phyloP scores from a whole-genome alignment of 805 yeast species.

The Metschnikowia peoriensis region DNA sequence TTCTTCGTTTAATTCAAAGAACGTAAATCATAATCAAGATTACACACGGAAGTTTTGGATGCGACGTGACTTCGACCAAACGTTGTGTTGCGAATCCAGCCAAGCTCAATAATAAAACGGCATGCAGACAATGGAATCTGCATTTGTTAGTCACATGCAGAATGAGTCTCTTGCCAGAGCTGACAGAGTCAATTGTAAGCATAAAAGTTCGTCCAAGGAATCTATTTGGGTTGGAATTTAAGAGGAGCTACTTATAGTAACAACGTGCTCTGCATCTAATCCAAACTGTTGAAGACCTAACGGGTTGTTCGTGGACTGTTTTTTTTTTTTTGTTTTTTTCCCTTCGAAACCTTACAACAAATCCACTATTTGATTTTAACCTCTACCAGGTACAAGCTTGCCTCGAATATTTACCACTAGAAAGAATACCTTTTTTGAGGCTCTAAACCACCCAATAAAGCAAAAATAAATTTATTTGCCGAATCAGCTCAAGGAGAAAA shows the following conservation, averaged over 20 bases:
- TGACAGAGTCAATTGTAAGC: neutral
- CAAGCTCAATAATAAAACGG: neutral
- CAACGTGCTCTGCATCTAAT: neutral
- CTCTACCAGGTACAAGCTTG: neutral
- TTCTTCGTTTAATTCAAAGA: neutral
- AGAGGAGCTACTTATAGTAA: no score
- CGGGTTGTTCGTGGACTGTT: no score
- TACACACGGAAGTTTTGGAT: no score
- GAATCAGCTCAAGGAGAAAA: neutral
- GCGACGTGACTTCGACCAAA: neutral
- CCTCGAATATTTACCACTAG: neutral
- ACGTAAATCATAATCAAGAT: no score
- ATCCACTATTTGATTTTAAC: neutral
- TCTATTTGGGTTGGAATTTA: no score
- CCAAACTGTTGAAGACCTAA: neutral
- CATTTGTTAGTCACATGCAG: neutral
- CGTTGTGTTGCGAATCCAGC: neutral
- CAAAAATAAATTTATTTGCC: no score
- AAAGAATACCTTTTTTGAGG: neutral
- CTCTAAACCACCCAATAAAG: neutral
- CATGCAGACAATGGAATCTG: neutral
- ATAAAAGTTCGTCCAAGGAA: no score
- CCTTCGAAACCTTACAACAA: neutral
- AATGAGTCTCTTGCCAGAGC: neutral
- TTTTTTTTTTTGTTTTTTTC: no score